A percentile compares a stretch with the other conserved stretches of the same genome.
These are phyloP conservation scores for Solanum virginianum DNA, from an alignment of 257 asterid genomes.

Conservation along the genomic window DNA sequence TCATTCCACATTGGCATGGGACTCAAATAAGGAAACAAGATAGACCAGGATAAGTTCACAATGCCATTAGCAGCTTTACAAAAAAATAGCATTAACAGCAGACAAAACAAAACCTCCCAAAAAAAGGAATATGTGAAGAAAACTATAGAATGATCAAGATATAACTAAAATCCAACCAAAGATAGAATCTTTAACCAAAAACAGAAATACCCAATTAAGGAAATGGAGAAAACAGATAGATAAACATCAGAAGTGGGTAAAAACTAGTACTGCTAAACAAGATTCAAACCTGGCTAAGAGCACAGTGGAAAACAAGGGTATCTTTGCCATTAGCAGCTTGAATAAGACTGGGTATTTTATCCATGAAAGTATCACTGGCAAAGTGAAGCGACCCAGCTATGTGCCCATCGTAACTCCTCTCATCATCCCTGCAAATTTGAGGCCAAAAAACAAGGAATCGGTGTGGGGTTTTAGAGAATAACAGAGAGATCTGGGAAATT, in stretches of 20 bases:
- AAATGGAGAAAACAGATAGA: neutral
- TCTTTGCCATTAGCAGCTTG: conserved; percentile 75
- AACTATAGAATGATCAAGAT: neutral
- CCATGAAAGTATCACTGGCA: conserved; percentile 60
- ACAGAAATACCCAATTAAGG: neutral
- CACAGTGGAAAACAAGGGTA: conserved; percentile 91
- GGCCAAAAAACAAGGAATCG: neutral
- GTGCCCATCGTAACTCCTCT: conserved; percentile 87
- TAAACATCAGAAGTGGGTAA: neutral
- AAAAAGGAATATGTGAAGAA: neutral
- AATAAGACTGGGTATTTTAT: conserved; percentile 53
- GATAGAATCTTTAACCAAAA: neutral
- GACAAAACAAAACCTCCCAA: neutral
- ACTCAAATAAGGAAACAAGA: neutral
- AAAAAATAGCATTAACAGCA: neutral
- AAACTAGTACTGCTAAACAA: neutral
- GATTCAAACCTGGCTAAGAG: conserved; percentile 80
- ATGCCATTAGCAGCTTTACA: neutral
- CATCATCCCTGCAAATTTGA: conserved; percentile 51
- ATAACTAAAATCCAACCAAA: neutral
- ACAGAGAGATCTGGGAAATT: neutral
- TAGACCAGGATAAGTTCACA: neutral
- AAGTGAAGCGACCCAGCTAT: conserved; percentile 90
- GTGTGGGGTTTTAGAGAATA: neutral
- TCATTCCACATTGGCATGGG: neutral